Evolutionary conservation across 2,329 filamentous ascomycete genomes (phyloP).

Genomic region (Botryosphaeria dothidea): DNA sequence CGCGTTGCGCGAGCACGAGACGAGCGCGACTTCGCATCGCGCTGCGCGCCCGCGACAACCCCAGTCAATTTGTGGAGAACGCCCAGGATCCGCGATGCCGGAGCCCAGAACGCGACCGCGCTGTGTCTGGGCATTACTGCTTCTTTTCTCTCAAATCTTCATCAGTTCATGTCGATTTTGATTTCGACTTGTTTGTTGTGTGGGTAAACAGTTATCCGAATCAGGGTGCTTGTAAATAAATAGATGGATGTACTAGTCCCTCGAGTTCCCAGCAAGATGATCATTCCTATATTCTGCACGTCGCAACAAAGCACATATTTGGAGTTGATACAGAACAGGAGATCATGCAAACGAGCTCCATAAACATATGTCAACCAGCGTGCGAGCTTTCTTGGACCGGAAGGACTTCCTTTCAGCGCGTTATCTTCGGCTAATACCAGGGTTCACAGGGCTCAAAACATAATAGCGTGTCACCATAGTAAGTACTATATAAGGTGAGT

Average conservation of each 20-base stretch:
- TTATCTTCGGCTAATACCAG: too few species aligned
- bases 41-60: constrained; percentile 4
- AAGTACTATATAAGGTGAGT: too few species aligned
- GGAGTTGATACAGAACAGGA: too few species aligned
- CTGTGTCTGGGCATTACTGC: background rate
- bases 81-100: background rate
- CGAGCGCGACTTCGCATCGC: constrained; percentile 8
- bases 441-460: too few species aligned
- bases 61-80: constrained; percentile 8
- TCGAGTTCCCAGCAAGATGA: background rate
- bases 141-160: background rate
- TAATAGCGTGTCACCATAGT: too few species aligned
- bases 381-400: too few species aligned
- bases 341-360: too few species aligned
- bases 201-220: constrained; percentile 3
- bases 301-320: too few species aligned
- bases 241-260: background rate
- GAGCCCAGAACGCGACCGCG: background rate
- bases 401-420: too few species aligned
- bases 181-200: background rate
- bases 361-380: too few species aligned
- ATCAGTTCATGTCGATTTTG: background rate
- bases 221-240: constrained; percentile 8
- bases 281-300: too few species aligned
- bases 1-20: constrained; percentile 6